Base-by-base conservation (phyloP, 495 filamentous ascomycete genomes). In the Podospora didyma region DNA sequence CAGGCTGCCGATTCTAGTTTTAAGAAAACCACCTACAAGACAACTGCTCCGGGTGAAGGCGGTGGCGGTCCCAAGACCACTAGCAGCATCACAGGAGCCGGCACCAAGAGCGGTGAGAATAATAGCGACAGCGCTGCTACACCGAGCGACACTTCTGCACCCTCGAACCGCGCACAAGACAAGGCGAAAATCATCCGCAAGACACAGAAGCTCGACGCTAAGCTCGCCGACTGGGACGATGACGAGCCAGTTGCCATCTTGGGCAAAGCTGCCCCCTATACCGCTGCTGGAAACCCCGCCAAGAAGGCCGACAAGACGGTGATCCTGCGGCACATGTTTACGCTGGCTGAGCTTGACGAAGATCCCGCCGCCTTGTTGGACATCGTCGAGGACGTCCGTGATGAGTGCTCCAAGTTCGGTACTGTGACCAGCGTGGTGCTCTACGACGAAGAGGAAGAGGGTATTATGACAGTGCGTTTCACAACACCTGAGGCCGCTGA, bases 261-360 rank as follows among this genome's bases (percentile, higher is more conserved):
- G 19, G 14, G 39, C n/a, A 46, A 31, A 42, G 37, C 23, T 7
- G 28, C 37, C 3, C 37, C 28, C 1, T 34, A 21, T 1, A 22
- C 44, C 7, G 42, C 52, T 14, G 81, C 85, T 3, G 82, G 81
- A 7, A 82, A 63, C 52, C 82, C 81, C 46, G 28, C 31, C 31
- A 21, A 21, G 11, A 81, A 81, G 59, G 86, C 81, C 61, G 89
- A 90, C 59, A 92, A 91, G 63, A 74, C 89, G 2, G 92, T 97
- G 17, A 86, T 97, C 52, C 72, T 99, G 54, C 89, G 91, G 64
- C 88, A 96, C 68, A 95, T 96, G 90, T 99, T 99, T 69, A 96
- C 91, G 10, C 78, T 95, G 24, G 63, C 86, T 31, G 90, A 96
- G 72, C 75, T 99, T 46, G 83, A 89, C 68, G 88, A 93, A 54